Evolutionary conservation across 768 basidiomycete species (phyloP).

Genomic region (Tylopilus balloui): DNA sequence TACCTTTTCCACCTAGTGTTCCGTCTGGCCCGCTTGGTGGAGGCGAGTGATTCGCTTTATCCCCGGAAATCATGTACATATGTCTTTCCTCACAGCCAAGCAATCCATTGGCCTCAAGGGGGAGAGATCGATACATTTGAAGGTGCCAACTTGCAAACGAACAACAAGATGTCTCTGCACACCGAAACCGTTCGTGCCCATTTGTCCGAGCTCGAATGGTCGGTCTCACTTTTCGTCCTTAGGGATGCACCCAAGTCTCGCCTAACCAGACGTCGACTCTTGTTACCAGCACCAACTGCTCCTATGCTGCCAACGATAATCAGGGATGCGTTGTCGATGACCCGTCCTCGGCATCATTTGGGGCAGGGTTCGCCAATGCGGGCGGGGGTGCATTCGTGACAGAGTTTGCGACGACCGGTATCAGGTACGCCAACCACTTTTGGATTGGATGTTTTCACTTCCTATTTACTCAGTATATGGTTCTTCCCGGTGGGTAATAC

Average conservation of each 20-base stretch:
- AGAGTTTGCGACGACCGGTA: constrained; percentile 60
- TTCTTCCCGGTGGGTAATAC: constrained; percentile 26
- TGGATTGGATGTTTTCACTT: background rate
- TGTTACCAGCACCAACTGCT: constrained; percentile 57
- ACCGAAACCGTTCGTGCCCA: constrained; percentile 44
- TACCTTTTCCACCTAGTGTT: constrained; percentile 43
- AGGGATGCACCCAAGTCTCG: constrained; percentile 51
- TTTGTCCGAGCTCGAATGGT: background rate
- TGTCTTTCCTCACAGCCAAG: constrained; percentile 34
- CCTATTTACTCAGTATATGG: constrained; percentile 23
- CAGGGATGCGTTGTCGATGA: constrained; percentile 63
- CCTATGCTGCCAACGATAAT: constrained; percentile 50
- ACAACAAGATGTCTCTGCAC: constrained; percentile 74
- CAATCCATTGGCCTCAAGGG: constrained; percentile 57
- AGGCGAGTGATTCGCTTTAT: constrained; percentile 17
- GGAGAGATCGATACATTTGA: constrained; percentile 82
- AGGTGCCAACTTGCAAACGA: constrained; percentile 62
- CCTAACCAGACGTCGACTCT: constrained; percentile 49
- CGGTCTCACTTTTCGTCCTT: background rate
- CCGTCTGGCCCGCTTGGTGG: constrained; percentile 68
- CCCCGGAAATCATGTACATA: background rate
- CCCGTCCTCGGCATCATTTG: constrained; percentile 53
- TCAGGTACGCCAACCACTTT: constrained; percentile 45
- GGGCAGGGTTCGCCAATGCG: constrained; percentile 56
- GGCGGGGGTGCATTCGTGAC: constrained; percentile 76